A percentile compares a stretch with the other conserved stretches of the same genome.
Conservation (phyloP, 2,329 filamentous ascomycete genomes). For the Stagonosporopsis tanaceti region DNA sequence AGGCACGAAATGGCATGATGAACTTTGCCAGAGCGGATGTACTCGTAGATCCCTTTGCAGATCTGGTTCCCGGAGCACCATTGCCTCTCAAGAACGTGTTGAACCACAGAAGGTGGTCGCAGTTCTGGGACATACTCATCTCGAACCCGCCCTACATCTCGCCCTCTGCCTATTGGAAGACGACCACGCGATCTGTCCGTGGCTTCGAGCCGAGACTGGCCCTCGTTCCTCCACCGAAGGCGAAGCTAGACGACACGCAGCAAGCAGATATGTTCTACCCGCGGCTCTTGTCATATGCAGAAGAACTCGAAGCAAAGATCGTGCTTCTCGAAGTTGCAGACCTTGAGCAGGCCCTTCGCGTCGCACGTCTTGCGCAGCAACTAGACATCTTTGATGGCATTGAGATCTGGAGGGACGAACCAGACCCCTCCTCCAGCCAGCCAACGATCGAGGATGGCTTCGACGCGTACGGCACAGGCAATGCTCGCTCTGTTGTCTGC, state of each 20-base stretch:
- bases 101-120: constrained; percentile 23
- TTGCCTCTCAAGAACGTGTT: constrained; percentile 27
- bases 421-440: constrained; percentile 15
- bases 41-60: constrained; percentile 58
- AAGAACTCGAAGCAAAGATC: constrained; percentile 59
- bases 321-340: constrained; percentile 77
- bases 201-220: constrained; percentile 82
- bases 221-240: constrained; percentile 62
- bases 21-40: constrained; percentile 59
- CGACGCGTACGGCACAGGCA: constrained; percentile 48
- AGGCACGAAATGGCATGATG: constrained; percentile 41
- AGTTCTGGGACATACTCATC: constrained; percentile 69
- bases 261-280: constrained; percentile 71
- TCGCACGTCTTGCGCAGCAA: constrained; percentile 58
- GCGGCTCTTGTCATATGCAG: constrained; percentile 66
- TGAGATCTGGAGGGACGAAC: constrained; percentile 77
- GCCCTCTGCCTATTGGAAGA: constrained; percentile 63
- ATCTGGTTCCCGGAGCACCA: constrained; percentile 28
- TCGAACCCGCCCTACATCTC: constrained; percentile 95
- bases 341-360: constrained; percentile 70
- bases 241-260: constrained; percentile 29
- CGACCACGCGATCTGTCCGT: constrained; percentile 77
- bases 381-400: constrained; percentile 50
- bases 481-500: constrained; percentile 56
- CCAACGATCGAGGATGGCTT: constrained; percentile 25